A percentile compares a stretch with the other conserved stretches of the same genome.
Conservation (phyloP, 495 filamentous ascomycete genomes). For the Penicillium coprophilum region DNA sequence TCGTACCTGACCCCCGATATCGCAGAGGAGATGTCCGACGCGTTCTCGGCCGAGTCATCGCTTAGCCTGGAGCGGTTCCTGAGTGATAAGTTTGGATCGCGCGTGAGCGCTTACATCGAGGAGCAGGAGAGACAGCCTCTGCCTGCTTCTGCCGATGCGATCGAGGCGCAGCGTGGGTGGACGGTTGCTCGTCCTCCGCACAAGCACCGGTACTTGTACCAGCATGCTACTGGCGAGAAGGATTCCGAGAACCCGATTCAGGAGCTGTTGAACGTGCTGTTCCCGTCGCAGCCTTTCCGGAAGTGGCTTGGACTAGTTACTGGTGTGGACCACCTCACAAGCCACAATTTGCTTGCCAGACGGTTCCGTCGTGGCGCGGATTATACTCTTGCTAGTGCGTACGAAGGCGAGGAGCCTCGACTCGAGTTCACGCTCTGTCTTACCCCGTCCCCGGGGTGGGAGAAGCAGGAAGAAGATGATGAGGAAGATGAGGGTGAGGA, state of each 20-base stretch:
- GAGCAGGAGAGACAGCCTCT: conserved; percentile 55
- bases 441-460: conserved; percentile 82
- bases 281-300: conserved; percentile 83
- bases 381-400: conserved; percentile 87
- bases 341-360: conserved; percentile 69
- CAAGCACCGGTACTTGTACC: conserved; percentile 90
- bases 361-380: conserved; percentile 85
- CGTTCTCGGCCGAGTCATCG: conserved; percentile 79
- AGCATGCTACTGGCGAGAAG: conserved; percentile 47
- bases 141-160: conserved; percentile 49
- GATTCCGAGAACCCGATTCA: conserved; percentile 59
- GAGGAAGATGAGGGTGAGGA: conserved; percentile 55
- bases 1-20: conserved; percentile 94
- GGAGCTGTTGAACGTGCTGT: conserved; percentile 71
- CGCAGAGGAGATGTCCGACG: conserved; percentile 72
- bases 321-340: conserved; percentile 59
- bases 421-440: conserved; percentile 84
- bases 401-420: conserved; percentile 71
- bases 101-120: conserved; percentile 66
- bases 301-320: conserved; percentile 87
- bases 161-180: conserved; percentile 62
- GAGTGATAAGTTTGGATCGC: conserved; percentile 68
- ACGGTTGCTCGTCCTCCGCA: conserved; percentile 83
- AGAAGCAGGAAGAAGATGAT: conserved; percentile 61
- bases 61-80: conserved; percentile 77